Conservation (phyloP, 2,329 filamentous ascomycete genomes). For the Calonectria pauciramosa region DNA sequence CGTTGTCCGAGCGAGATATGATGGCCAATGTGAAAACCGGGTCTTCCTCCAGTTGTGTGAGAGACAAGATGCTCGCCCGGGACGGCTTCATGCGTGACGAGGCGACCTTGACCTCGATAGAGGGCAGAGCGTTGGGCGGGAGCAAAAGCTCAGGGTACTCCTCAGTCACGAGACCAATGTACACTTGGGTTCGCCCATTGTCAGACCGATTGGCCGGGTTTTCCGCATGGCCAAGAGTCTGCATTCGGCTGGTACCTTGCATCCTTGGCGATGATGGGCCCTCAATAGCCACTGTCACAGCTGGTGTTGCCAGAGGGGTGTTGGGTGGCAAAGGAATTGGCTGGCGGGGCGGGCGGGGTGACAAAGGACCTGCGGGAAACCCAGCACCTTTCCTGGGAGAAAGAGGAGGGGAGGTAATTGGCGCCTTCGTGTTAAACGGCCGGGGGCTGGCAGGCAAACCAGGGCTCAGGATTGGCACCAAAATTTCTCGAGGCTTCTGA, state of each 20-base stretch:
- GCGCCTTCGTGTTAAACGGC: conserved; percentile 65
- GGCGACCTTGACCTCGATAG: conserved; percentile 87
- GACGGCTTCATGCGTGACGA: conserved; percentile 97
- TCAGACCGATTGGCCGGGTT: conserved; percentile 49
- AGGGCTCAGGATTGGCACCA: conserved; percentile 67
- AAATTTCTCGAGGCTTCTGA: conserved; percentile 50
- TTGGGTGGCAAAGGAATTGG: conserved; percentile 80
- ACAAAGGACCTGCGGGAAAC: conserved; percentile 69
- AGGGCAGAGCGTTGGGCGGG: conserved; percentile 88
- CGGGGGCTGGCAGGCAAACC: conserved; percentile 73
- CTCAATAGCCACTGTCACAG: conserved; percentile 25
- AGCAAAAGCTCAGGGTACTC: conserved; percentile 89
- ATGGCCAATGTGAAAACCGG: conserved; percentile 94
- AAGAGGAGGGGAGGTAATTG: conserved; percentile 74
- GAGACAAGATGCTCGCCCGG: conserved; percentile 83
- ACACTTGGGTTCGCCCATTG: conserved; percentile 69
- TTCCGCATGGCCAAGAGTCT: conserved; percentile 26
- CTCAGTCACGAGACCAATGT: conserved; percentile 83
- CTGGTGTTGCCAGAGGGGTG: conserved; percentile 73
- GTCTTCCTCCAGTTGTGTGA: conserved; percentile 88
- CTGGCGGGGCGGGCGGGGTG: conserved; percentile 80
- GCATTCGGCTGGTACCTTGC: conserved; percentile 27
- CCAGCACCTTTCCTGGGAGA: conserved; percentile 69
- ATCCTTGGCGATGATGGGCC: conserved; percentile 29
- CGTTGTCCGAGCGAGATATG: conserved; percentile 79